Percentiles rank a stretch among this genome's conserved stretches.
These are phyloP conservation scores for Astrothelium subdiscretum DNA, from an alignment of 495 filamentous ascomycete genomes.

Conservation along the genomic window DNA sequence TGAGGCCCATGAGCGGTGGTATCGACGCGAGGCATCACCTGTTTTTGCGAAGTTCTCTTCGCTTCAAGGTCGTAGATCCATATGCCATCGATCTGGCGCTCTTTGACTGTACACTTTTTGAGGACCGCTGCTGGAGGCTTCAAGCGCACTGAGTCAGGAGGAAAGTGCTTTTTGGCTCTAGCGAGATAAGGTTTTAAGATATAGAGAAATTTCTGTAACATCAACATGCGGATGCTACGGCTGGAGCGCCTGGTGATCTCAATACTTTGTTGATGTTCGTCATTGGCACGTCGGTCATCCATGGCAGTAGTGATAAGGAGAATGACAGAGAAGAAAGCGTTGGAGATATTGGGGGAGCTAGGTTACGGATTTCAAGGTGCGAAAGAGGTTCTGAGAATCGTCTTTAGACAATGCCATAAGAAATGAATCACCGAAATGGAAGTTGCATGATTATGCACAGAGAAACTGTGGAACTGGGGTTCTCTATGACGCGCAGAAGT, in stretches of 20 bases:
- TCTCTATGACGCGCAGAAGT: not conserved
- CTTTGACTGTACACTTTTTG: conserved; percentile 17
- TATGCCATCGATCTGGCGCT: conserved; percentile 21
- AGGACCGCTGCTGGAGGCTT: not conserved
- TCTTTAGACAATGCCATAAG: not conserved
- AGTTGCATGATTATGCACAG: not conserved
- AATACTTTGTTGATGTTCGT: not conserved
- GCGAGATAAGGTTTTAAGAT: not conserved
- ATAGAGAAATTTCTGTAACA: not conserved
- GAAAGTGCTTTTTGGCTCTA: not conserved
- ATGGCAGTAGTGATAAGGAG: not conserved
- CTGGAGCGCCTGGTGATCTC: not conserved
- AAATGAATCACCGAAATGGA: not conserved
- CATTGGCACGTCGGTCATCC: not conserved
- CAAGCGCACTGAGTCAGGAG: not conserved
- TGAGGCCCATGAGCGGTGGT: not conserved
- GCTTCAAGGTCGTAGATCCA: conserved; percentile 23
- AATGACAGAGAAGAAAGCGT: not conserved
- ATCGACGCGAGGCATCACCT: not conserved
- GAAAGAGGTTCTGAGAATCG: not conserved
- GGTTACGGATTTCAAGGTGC: not conserved
- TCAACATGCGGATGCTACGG: not conserved
- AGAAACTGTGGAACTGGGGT: not conserved
- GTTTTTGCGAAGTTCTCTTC: not conserved
- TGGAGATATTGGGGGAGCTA: too few species aligned